phyloP scores from a whole-genome alignment of 441 rosid genomes.

The Aquilaria agallochum region DNA sequence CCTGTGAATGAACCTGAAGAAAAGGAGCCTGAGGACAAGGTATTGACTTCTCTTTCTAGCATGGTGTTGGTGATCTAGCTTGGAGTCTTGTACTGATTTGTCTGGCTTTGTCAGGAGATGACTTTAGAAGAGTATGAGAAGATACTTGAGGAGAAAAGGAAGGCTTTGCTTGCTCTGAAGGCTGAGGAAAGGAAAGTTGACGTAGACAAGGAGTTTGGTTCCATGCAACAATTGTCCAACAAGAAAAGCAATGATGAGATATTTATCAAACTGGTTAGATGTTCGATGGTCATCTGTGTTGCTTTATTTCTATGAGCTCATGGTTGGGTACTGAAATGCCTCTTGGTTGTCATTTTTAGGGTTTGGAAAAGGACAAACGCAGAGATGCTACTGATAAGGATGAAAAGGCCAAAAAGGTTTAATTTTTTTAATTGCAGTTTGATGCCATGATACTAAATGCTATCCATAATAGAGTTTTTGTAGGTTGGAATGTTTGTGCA shows the following conservation, averaged over 20 bases:
- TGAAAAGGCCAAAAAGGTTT: constrained; percentile 78
- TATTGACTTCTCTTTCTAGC: constrained; percentile 6
- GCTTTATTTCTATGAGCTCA: neutral
- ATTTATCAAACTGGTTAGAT: constrained; percentile 81
- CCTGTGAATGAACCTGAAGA: constrained; percentile 46
- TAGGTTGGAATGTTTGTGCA: too few species aligned
- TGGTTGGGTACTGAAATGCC: constrained; percentile 3
- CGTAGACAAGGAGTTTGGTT: constrained; percentile 53
- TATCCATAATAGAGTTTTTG: too few species aligned
- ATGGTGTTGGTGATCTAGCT: neutral
- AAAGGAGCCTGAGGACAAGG: constrained; percentile 83
- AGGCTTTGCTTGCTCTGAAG: constrained; percentile 59
- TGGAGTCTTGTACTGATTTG: neutral
- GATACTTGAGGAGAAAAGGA: constrained; percentile 78
- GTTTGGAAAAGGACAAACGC: constrained; percentile 90
- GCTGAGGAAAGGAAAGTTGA: constrained; percentile 79
- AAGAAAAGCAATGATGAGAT: constrained; percentile 79
- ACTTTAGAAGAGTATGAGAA: constrained; percentile 93
- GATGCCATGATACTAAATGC: too few species aligned
- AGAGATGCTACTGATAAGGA: constrained; percentile 81
- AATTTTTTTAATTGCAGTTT: neutral
- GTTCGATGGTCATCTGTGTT: neutral
- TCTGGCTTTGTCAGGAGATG: constrained; percentile 50
- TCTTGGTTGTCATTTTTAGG: constrained; percentile 34
- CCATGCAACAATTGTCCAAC: constrained; percentile 81